phyloP scores from a whole-genome alignment of 305 asterid genomes.

The Fraxinus velutina region DNA sequence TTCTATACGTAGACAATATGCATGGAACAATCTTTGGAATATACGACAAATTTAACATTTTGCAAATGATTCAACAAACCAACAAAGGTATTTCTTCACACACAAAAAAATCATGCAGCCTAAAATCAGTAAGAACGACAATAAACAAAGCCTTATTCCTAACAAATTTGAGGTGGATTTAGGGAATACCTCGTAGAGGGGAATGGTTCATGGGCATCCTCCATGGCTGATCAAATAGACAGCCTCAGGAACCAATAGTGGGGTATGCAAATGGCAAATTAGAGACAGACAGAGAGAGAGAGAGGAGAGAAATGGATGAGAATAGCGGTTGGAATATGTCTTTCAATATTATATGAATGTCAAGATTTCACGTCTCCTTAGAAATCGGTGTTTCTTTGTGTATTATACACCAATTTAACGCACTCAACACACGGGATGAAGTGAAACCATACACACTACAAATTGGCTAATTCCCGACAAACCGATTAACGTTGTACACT shows the following conservation, averaged over 20 bases:
- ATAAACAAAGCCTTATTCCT: background rate
- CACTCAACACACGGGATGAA: constrained; percentile 1
- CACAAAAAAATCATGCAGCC: background rate
- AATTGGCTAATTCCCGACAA: background rate
- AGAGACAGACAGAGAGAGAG: constrained; percentile 25
- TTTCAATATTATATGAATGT: constrained; percentile 32
- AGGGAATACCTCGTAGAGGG: constrained; percentile 42
- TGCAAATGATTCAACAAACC: background rate
- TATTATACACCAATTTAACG: background rate
- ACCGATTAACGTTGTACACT: background rate
- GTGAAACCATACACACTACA: constrained; percentile 1
- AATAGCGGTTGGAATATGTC: constrained; percentile 40
- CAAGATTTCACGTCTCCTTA: background rate
- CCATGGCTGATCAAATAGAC: constrained; percentile 63
- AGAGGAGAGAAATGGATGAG: constrained; percentile 27
- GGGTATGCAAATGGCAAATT: constrained; percentile 29
- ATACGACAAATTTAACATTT: background rate
- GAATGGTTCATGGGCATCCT: constrained; percentile 35
- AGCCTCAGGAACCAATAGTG: constrained; percentile 46
- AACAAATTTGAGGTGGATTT: background rate
- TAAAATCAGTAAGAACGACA: background rate
- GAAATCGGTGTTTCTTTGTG: background rate
- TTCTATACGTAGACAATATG: background rate
- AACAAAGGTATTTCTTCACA: constrained; percentile 6
- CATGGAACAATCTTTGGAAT: constrained; percentile 13